Evolutionary conservation across 1,139 yeast species (phyloP).

Genomic region (Suhomyces anneliseae): DNA sequence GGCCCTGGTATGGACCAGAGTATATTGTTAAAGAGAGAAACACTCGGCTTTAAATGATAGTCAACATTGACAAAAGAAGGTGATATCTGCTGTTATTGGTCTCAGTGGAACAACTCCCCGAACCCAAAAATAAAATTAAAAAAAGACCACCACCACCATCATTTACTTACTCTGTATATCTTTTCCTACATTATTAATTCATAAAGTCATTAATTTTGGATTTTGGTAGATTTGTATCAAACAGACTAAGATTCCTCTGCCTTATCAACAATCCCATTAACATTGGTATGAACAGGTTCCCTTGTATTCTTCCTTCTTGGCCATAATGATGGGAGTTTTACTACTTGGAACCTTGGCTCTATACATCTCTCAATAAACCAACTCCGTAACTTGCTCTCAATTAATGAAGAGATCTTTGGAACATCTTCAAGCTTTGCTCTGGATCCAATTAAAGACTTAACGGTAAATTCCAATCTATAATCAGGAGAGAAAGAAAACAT

Average conservation of each 20-base stretch:
- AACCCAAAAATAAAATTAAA: too few relatives aligned
- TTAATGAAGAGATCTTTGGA: constrained; percentile 83
- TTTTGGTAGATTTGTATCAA: too few relatives aligned
- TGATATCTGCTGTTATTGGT: too few relatives aligned
- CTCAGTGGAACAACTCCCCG: too few relatives aligned
- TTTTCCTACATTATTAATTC: too few relatives aligned
- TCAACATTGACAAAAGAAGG: too few relatives aligned
- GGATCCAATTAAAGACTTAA: constrained; percentile 86
- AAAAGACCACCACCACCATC: too few relatives aligned
- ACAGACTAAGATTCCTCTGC: constrained; percentile 5
- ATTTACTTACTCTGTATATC: too few relatives aligned
- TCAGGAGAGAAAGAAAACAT: constrained; percentile 92
- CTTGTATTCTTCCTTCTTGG: constrained; percentile 76
- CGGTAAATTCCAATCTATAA: constrained; percentile 81
- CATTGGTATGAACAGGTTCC: constrained; percentile 27
- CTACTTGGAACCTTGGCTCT: constrained; percentile 86
- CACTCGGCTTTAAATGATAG: too few relatives aligned
- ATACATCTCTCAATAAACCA: constrained; percentile 95
- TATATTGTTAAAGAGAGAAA: too few relatives aligned
- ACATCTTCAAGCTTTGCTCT: constrained; percentile 90
- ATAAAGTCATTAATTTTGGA: too few relatives aligned
- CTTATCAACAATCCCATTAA: constrained; percentile 15
- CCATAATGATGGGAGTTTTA: constrained; percentile 86
- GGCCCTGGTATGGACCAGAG: too few relatives aligned
- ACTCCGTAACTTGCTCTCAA: constrained; percentile 77